phyloP scores from a whole-genome alignment of 129 eudicot species.

The Flaveria sonorensis region DNA sequence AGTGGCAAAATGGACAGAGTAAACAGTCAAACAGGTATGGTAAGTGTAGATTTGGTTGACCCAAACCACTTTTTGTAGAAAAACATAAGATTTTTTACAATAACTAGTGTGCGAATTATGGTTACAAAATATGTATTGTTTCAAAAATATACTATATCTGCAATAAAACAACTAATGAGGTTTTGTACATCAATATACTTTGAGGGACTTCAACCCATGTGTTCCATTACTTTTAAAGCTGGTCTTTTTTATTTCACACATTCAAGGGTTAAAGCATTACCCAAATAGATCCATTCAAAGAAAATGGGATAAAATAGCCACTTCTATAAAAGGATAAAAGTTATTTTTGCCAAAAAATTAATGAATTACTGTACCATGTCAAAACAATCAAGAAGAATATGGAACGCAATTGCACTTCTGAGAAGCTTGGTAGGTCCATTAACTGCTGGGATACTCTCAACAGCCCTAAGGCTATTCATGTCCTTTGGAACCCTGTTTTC shows the following conservation, averaged over 20 bases:
- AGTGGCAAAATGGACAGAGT: background rate
- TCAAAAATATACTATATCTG: background rate
- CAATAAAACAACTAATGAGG: background rate
- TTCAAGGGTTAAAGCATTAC: background rate
- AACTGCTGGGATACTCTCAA: constrained; percentile 62
- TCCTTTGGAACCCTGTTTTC: constrained; percentile 64
- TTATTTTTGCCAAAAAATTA: background rate
- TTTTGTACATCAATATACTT: background rate
- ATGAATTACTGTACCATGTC: constrained; percentile 44
- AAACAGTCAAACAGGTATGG: background rate
- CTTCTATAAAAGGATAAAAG: background rate
- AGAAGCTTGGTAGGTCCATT: constrained; percentile 67
- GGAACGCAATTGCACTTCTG: constrained; percentile 61
- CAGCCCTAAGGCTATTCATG: constrained; percentile 65
- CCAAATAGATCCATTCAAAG: background rate
- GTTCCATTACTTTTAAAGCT: background rate
- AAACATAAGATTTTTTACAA: background rate
- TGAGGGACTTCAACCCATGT: background rate
- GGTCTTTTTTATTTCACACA: background rate
- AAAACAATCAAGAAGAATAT: constrained; percentile 56
- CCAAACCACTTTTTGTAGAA: background rate
- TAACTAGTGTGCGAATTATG: background rate
- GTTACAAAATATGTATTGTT: background rate
- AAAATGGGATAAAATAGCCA: background rate
- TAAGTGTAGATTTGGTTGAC: background rate